These are phyloP conservation scores for Botryotinia calthae DNA, from an alignment of 2,329 filamentous ascomycete genomes.

Conservation along the genomic window DNA sequence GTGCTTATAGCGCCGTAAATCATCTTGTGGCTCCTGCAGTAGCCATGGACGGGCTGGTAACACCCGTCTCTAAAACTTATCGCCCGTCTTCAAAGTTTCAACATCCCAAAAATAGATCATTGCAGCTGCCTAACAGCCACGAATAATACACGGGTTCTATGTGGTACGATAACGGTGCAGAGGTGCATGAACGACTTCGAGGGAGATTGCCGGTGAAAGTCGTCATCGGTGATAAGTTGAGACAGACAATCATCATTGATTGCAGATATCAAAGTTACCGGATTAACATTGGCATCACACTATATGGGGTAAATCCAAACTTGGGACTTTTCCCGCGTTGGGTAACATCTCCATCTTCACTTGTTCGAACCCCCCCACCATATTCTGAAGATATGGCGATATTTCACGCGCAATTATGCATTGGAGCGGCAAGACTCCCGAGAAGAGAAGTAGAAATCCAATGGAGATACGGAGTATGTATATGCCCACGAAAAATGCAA, in stretches of 20 bases:
- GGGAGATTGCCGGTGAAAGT: not conserved
- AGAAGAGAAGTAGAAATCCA: not conserved
- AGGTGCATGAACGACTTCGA: not conserved
- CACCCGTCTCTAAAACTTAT: not conserved
- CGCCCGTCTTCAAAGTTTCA: not conserved
- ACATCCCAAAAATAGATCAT: not conserved
- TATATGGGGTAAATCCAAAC: not conserved
- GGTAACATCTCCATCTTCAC: not conserved
- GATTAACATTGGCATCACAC: not conserved
- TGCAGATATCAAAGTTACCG: not conserved
- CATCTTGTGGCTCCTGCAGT: not conserved
- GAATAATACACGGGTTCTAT: not conserved
- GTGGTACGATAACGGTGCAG: slow-evolving; percentile 10
- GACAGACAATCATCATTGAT: not conserved
- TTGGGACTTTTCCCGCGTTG: not conserved
- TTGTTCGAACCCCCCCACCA: not conserved
- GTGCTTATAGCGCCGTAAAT: not conserved
- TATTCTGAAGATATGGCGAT: not conserved
- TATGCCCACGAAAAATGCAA: not conserved
- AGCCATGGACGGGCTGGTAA: not conserved
- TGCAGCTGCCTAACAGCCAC: slow-evolving; percentile 8
- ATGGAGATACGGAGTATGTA: slow-evolving; percentile 14
- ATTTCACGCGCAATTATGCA: not conserved
- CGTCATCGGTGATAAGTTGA: not conserved
- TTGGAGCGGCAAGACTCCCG: not conserved